Evolutionary conservation across 441 rosid genomes (phyloP).

Genomic region (Pelargonium cotyledonis): DNA sequence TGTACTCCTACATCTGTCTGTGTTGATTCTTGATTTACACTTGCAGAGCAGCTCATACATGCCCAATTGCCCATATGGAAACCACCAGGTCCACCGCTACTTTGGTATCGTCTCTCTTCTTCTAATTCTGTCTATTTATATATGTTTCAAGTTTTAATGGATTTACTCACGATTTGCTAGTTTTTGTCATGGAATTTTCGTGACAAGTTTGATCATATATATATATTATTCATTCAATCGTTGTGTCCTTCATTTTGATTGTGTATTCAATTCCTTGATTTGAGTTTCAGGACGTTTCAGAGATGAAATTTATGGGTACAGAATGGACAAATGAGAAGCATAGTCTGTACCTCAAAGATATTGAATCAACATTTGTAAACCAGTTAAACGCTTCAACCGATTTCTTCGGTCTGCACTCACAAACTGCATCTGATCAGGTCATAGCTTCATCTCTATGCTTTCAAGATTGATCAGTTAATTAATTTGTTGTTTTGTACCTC

Average conservation of each 20-base stretch:
- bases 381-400: conserved; percentile 23
- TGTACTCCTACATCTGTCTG: no score
- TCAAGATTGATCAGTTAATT: background rate
- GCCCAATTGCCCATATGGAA: background rate
- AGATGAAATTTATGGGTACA: conserved; percentile 16
- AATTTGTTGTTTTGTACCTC: background rate
- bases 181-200: background rate
- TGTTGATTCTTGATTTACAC: no score
- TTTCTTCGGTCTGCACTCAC: conserved; percentile 14
- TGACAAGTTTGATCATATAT: background rate
- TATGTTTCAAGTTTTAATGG: background rate
- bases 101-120: background rate
- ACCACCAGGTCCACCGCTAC: background rate
- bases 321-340: conserved; percentile 32
- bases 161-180: background rate
- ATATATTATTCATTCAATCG: background rate
- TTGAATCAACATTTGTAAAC: conserved; percentile 24
- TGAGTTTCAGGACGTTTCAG: conserved; percentile 29
- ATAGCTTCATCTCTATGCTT: background rate
- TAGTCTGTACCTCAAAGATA: conserved; percentile 25
- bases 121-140: background rate
- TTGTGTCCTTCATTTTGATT: background rate
- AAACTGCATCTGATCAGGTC: conserved; percentile 35
- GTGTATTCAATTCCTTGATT: background rate
- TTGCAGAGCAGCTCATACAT: background rate